Evolutionary conservation across 2,329 filamentous ascomycete species (phyloP), one percentile per base, ranked within the genome.

Genomic region (Alternaria conjuncta): DNA sequence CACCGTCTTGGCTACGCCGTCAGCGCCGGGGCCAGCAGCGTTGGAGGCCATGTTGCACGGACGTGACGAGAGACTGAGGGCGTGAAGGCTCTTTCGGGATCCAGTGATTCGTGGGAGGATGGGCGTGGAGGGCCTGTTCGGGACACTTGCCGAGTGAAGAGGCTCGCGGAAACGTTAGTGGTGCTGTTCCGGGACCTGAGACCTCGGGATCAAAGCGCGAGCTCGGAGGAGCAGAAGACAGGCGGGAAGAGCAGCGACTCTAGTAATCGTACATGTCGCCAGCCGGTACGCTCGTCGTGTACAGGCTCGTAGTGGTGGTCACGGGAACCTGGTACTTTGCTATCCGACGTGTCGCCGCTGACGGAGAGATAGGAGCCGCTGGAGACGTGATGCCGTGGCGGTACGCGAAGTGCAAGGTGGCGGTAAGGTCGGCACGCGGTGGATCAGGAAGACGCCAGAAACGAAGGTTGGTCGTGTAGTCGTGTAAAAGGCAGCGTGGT

Each of bases 41-140:
- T 63, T 63, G 30, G 76, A 74, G 41, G 74, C 66, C 78, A 80
- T 80, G 65, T 55, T 70, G 71, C 56, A 60, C 55, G 46, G 60
- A 54, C 55, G 59, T 44, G 49, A 50, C 44, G 50, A 30, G 55
- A 26, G 26, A 44, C 12, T 47, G 32, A 15, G 13, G 32, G 3
- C n/a, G 21, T 18, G 28, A 21, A 51, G 12, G 44, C 36, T 43
- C 8, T 18, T 26, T 43, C 18, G 23, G 44, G 28, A 12, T 12
- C 41, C 45, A 10, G 43, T n/a, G 10, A 8, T 50, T 20, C 20
- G 36, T 28, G 21, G 26, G 25, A 18, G 9, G 13, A 21, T 44
- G 25, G 23, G 21, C 58, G 25, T 58, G 18, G 30, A 36, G 36
- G 25, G 28, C n/a, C 18, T 23, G 55, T 46, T 36, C 57, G 58